Base-by-base conservation (phyloP, 805 yeast species). In the Blastobotrys robertii region DNA sequence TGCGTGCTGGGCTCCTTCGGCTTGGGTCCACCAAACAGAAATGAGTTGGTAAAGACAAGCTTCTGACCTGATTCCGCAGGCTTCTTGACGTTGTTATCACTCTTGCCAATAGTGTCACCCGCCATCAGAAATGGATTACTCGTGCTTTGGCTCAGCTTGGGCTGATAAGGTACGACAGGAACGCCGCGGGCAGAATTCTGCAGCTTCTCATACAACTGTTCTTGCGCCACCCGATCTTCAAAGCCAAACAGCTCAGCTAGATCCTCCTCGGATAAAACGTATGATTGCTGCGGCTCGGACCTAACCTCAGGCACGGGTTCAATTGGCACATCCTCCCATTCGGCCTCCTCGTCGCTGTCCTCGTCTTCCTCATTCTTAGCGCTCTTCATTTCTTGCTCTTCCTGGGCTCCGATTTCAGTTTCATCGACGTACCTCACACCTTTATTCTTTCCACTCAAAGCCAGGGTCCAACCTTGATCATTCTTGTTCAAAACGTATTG, bases 381-480 rank as follows among this genome's bases (percentile, higher is more conserved):
- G 48, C n/a, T 61, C 6, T 51, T 63, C 4, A 54, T 58, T 9
- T 47, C 44, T 10, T 37, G 12, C 6, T 19, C 25, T n/a, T 42
- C 44, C 38, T 30, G 48, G 33, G 28, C 39, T 42, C 34, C 45
- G 31, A 45, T 30, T 37, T 45, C 43, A 43, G 48, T 46, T 35
- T 46, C 50, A 15, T 45, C 49, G 8, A 30, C 16, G 22, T 34
- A 34, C n/a, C 6, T 19, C 6, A 19, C n/a, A 4, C 4, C 22
- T 11, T 13, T 11, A 10, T 33, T 44, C 51, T 36, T 60, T 11
- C 66, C 66, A 30, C 51, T 51, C 31, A 88, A 64, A 0, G 90
- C 76, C 37, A 88, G 61, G 0, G 87, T 76, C 84, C 92, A 88
- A 0, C 97, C 97, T 50, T 78, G 81, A 8, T 81, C 84, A 33